These are phyloP conservation scores for Xylaria venustula DNA, from an alignment of 495 filamentous ascomycete genomes.

Conservation along the genomic window DNA sequence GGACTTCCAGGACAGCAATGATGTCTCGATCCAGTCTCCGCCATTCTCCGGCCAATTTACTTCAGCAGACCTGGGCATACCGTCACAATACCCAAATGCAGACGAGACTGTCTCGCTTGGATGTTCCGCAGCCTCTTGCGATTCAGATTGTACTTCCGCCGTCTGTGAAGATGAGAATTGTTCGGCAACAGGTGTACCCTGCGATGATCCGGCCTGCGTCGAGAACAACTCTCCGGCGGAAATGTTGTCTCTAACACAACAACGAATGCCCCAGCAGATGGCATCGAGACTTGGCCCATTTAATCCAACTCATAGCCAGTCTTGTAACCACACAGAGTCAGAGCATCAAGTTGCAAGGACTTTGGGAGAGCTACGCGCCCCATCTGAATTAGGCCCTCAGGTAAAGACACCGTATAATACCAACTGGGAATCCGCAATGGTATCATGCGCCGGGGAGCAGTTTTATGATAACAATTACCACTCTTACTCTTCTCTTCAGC, in stretches of 20 bases:
- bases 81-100: constrained; percentile 7
- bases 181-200: constrained; percentile 22
- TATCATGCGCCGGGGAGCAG: neutral
- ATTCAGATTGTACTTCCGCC: constrained; percentile 9
- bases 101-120: constrained; percentile 25
- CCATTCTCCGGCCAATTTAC: constrained; percentile 18
- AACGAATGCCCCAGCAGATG: neutral
- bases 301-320: constrained; percentile 13
- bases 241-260: neutral
- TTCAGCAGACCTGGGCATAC: constrained; percentile 13
- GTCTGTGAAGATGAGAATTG: constrained; percentile 24
- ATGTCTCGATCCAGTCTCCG: constrained; percentile 15
- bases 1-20: constrained; percentile 1
- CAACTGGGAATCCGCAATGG: neutral
- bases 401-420: constrained; percentile 14
- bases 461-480: neutral
- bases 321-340: constrained; percentile 28
- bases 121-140: constrained; percentile 25
- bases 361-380: constrained; percentile 22
- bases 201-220: constrained; percentile 25
- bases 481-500: constrained; percentile 1
- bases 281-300: neutral
- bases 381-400: constrained; percentile 1
- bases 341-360: constrained; percentile 29
- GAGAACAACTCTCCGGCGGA: neutral